Evolutionary conservation across 2,329 filamentous ascomycete genomes (phyloP).

Genomic region (Hypoxylon sp.): DNA sequence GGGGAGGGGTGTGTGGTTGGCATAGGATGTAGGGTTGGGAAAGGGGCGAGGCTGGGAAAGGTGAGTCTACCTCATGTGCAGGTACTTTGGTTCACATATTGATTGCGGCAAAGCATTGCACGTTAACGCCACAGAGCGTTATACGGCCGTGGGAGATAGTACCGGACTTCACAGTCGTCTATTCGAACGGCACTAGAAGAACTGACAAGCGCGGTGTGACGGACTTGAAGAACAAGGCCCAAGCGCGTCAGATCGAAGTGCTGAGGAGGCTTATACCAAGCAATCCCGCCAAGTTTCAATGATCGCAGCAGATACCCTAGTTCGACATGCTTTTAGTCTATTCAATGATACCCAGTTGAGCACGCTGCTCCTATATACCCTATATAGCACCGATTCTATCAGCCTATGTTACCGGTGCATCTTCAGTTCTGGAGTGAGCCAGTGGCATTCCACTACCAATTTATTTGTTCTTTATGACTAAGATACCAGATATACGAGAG

Average conservation of each 20-base stretch:
- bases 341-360: constrained; percentile 34
- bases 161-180: constrained; percentile 77
- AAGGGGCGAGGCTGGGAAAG: constrained; percentile 72
- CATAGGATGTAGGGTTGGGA: constrained; percentile 70
- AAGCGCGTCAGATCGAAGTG: constrained; percentile 76
- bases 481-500: too few species aligned
- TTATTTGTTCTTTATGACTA: too few species aligned
- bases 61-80: constrained; percentile 54
- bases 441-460: too few species aligned
- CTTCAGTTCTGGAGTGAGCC: not conserved
- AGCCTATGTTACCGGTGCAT: not conserved
- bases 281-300: constrained; percentile 66
- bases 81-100: constrained; percentile 3
- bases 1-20: constrained; percentile 72
- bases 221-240: constrained; percentile 72
- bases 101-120: constrained; percentile 68
- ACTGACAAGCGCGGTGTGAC: constrained; percentile 71
- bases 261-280: constrained; percentile 75
- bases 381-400: not conserved
- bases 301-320: constrained; percentile 36
- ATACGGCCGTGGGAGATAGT: constrained; percentile 69
- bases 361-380: not conserved
- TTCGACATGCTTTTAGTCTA: constrained; percentile 1
- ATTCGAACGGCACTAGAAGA: constrained; percentile 71
- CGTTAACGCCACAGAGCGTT: constrained; percentile 73